A percentile compares a stretch with the other conserved stretches of the same genome.
Conservation (phyloP, 73 alveolate genomes). For the Paramecium caudatum region DNA sequence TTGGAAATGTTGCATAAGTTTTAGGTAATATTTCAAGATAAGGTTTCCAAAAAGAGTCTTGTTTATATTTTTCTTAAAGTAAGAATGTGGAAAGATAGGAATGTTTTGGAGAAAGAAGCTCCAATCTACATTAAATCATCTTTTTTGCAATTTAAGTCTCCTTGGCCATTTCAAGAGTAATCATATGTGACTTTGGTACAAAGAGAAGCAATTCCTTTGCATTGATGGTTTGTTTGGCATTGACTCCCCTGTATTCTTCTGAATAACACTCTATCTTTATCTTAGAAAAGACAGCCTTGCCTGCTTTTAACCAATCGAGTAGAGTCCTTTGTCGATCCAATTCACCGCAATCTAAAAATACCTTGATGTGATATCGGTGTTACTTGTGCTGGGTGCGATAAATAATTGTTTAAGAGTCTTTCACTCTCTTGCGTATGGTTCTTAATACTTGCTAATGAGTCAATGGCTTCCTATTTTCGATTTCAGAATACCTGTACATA, state of each 20-base stretch:
- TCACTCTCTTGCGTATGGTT: constrained; percentile 24
- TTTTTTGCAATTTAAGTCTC: constrained; percentile 89
- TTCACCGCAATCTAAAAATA: constrained; percentile 77
- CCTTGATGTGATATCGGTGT: constrained; percentile 64
- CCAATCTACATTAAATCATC: constrained; percentile 87
- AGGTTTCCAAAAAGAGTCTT: constrained; percentile 87
- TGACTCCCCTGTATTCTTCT: constrained; percentile 95
- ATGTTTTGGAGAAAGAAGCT: constrained; percentile 97
- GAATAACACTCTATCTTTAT: constrained; percentile 87
- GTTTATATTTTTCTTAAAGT: constrained; percentile 88
- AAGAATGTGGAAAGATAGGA: constrained; percentile 93
- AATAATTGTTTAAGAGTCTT: not conserved
- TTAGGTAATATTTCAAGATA: constrained; percentile 95
- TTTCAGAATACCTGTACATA: constrained; percentile 74
- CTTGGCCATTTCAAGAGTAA: constrained; percentile 96
- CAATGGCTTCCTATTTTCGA: constrained; percentile 42
- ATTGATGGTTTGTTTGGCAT: constrained; percentile 85
- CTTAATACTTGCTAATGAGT: constrained; percentile 12
- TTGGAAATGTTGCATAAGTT: constrained; percentile 90
- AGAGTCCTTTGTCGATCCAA: constrained; percentile 78
- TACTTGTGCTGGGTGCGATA: not conserved
- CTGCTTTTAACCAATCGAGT: constrained; percentile 84
- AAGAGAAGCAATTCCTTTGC: constrained; percentile 87
- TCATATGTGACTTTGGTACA: constrained; percentile 93
- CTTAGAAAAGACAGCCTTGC: constrained; percentile 85